Base-by-base conservation (phyloP, 106 monocot species). In the Allium cepa region DNA sequence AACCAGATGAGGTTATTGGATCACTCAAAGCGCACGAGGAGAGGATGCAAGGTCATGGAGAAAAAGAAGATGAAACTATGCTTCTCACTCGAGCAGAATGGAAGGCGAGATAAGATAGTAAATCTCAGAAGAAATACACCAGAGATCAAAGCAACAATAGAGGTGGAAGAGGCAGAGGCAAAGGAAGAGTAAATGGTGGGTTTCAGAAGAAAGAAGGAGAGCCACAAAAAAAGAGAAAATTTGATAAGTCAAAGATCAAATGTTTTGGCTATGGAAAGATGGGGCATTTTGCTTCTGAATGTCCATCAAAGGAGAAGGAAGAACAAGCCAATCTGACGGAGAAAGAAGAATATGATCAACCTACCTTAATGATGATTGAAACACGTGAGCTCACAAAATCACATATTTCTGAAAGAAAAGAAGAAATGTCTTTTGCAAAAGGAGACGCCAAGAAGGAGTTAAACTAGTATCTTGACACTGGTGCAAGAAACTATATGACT, bases 221-320 rank as follows among this genome's bases (percentile, higher is more conserved):
- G 59, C n/a, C 17, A 59, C 17, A 59, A 9, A 4, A 22, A 59
- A 22, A 59, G 59, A n/a, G 12, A n/a, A 22, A 22, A 8, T 17
- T 8, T 8, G 17, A 59, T 8, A 59, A 22, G 59, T 15, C 9
- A 59, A 22, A 59, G 59, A 17, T 8, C 0, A 59, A n/a, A 59
- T 13, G 59, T 8, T 15, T 3, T 1, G 59, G 59, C 13, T 10
- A 4, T 10, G 59, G 59, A 17, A n/a, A n/a, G 10, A 59, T 15
- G 17, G 59, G 22, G 59, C 61, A 71, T 15, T 71, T 48, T 8
- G 59, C 71, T 3, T 49, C n/a, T 8, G 66, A 67, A 11, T 71
- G 71, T 27, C 36, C 36, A 2, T 51, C 50, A 8, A 59, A 22
- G 17, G 59, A 59, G 59, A n/a, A 22, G 59, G 22, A 22, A 59